These are phyloP conservation scores for Pilaira anomala DNA, from an alignment of 192 early-diverging fungal species.

Conservation along the genomic window DNA sequence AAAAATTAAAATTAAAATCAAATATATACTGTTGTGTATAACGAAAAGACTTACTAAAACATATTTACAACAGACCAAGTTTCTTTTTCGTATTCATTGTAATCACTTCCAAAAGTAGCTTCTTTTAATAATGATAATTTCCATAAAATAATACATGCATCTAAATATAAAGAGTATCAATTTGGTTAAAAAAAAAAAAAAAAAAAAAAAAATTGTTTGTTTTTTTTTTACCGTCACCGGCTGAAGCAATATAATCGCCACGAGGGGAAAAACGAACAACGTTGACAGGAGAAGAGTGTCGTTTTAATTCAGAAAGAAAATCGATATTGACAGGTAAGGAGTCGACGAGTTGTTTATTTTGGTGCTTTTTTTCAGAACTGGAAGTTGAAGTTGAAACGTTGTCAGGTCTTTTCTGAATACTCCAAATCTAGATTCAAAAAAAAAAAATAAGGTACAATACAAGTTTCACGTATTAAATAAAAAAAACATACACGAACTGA, in stretches of 20 bases:
- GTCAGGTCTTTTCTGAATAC: conserved; percentile 12
- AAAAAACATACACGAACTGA: conserved; percentile 66
- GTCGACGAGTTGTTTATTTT: conserved; percentile 26
- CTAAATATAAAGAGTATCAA: conserved; percentile 45
- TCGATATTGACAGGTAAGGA: conserved; percentile 57
- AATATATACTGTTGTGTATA: not conserved
- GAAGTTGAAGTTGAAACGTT: not conserved
- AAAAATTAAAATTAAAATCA: no score
- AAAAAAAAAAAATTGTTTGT: not conserved
- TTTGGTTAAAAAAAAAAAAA: not conserved
- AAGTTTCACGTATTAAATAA: conserved; percentile 21
- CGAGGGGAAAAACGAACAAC: conserved; percentile 86
- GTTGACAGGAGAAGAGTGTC: conserved; percentile 89
- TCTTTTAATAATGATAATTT: conserved; percentile 57
- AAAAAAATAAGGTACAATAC: conserved; percentile 14
- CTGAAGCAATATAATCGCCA: conserved; percentile 73
- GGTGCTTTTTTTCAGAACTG: not conserved
- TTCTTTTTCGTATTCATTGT: conserved; percentile 56
- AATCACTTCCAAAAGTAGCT: conserved; percentile 25
- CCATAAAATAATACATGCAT: conserved; percentile 89
- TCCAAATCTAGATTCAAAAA: conserved; percentile 55
- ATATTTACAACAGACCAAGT: conserved; percentile 70
- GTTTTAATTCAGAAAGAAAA: conserved; percentile 76
- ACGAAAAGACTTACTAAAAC: conserved; percentile 51
- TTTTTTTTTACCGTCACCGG: conserved; percentile 70